Percentiles rank a stretch among this genome's conserved stretches.
phyloP scores from a whole-genome alignment of 2,329 filamentous ascomycete species.

The Elsinoe batatas region DNA sequence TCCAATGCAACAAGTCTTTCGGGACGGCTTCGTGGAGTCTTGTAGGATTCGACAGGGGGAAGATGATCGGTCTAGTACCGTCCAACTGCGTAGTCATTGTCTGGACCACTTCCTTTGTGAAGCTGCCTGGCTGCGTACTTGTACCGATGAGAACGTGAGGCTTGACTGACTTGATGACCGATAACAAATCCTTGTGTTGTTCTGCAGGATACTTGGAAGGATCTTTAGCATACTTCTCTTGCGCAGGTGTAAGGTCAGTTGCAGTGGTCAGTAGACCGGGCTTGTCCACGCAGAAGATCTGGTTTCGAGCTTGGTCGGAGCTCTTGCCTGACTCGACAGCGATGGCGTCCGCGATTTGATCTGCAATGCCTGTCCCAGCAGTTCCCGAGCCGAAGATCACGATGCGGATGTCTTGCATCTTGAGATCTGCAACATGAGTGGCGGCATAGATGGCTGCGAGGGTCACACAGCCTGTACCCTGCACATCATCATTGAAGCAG shows the following conservation, averaged over 20 bases:
- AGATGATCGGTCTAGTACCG: slow-evolving; percentile 60
- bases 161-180: slow-evolving; percentile 59
- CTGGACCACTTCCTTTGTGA: slow-evolving; percentile 62
- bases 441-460: slow-evolving; percentile 72
- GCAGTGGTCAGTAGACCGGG: slow-evolving; percentile 62
- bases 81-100: slow-evolving; percentile 67
- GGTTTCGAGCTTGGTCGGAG: slow-evolving; percentile 63
- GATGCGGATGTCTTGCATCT: slow-evolving; percentile 58
- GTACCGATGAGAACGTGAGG: slow-evolving; percentile 79
- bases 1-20: slow-evolving; percentile 67
- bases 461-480: slow-evolving; percentile 81
- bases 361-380: slow-evolving; percentile 76
- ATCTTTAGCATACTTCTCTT: slow-evolving; percentile 56
- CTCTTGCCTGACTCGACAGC: slow-evolving; percentile 55
- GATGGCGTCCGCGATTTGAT: slow-evolving; percentile 74
- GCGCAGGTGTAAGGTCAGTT: slow-evolving; percentile 53
- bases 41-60: slow-evolving; percentile 80
- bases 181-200: slow-evolving; percentile 49
- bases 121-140: slow-evolving; percentile 65
- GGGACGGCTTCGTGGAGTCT: slow-evolving; percentile 73
- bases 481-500: slow-evolving; percentile 87
- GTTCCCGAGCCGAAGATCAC: slow-evolving; percentile 73
- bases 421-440: slow-evolving; percentile 56
- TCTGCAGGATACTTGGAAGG: slow-evolving; percentile 53
- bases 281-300: slow-evolving; percentile 63